Conservation (phyloP, 768 basidiomycete species). For the Dioszegia aurantiaca region DNA sequence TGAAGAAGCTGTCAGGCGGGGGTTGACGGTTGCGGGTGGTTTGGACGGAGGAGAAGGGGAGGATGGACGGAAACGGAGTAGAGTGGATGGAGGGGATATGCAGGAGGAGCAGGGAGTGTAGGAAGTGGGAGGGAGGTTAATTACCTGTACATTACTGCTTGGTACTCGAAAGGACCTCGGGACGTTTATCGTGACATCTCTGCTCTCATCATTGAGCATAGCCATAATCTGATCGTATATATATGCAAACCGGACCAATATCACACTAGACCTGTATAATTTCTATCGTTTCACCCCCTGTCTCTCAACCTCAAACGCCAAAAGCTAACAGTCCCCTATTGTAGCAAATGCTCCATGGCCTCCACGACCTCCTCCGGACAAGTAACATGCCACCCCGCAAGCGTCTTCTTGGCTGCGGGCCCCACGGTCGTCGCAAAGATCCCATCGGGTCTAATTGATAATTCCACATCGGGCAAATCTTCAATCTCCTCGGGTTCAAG, state of each 20-base stretch:
- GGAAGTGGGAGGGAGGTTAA: no score
- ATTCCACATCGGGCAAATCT: slow-evolving; percentile 57
- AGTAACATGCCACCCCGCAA: slow-evolving; percentile 89
- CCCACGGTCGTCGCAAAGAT: slow-evolving; percentile 94
- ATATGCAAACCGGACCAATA: no score
- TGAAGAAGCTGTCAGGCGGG: slow-evolving; percentile 64
- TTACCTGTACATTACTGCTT: no score
- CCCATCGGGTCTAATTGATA: slow-evolving; percentile 65
- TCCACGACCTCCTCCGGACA: slow-evolving; percentile 82
- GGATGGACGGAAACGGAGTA: slow-evolving; percentile 57
- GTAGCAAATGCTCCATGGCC: slow-evolving; percentile 58
- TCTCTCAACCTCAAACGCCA: background rate
- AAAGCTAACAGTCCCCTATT: no score
- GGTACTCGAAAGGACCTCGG: no score
- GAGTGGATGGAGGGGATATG: slow-evolving; percentile 52
- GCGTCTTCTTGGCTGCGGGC: slow-evolving; percentile 75
- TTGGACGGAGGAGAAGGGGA: slow-evolving; percentile 20
- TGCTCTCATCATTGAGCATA: no score
- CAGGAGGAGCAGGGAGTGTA: background rate
- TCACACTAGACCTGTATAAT: no score
- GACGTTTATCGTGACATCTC: no score
- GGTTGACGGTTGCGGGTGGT: slow-evolving; percentile 39
- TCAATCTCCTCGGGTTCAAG: slow-evolving; percentile 49
- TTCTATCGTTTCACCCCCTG: background rate
- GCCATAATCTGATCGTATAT: no score